Percentiles rank a stretch among this genome's conserved stretches.
phyloP scores from a whole-genome alignment of 495 filamentous ascomycete genomes.

The Aspergillus carlsbadensis region DNA sequence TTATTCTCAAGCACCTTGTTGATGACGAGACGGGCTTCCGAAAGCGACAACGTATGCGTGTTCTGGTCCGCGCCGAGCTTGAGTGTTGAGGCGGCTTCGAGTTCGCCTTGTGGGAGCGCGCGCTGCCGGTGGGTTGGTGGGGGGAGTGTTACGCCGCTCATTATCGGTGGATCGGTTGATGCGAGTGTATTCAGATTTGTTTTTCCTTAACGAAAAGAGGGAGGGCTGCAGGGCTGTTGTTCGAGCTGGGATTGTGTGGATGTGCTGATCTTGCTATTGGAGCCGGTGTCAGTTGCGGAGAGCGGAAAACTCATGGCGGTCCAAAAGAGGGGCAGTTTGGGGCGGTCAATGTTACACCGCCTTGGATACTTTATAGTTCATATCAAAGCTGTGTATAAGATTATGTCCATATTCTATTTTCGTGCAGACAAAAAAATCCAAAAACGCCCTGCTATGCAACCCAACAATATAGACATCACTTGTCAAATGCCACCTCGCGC shows the following conservation, averaged over 20 bases:
- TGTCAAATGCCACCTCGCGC: slow-evolving; percentile 70
- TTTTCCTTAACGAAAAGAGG: background rate
- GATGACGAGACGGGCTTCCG: slow-evolving; percentile 88
- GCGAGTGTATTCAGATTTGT: too few relatives aligned
- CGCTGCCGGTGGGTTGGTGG: slow-evolving; percentile 69
- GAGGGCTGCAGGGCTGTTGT: background rate
- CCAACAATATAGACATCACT: slow-evolving; percentile 3
- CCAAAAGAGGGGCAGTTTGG: slow-evolving; percentile 6
- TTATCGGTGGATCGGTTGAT: background rate
- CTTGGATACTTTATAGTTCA: background rate
- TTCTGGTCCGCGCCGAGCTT: slow-evolving; percentile 89
- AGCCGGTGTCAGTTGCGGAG: slow-evolving; percentile 3
- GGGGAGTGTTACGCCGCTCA: slow-evolving; percentile 24
- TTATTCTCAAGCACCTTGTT: slow-evolving; percentile 75
- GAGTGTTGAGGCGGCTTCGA: slow-evolving; percentile 80
- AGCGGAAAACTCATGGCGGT: too few relatives aligned
- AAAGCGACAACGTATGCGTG: slow-evolving; percentile 82
- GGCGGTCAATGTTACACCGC: slow-evolving; percentile 17
- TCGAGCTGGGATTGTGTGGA: background rate
- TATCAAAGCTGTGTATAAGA: background rate
- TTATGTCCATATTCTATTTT: background rate
- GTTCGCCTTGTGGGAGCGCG: slow-evolving; percentile 71
- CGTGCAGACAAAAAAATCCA: slow-evolving; percentile 4
- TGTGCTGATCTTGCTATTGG: slow-evolving; percentile 8
- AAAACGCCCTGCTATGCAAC: slow-evolving; percentile 22